Conservation (phyloP, 2,329 filamentous ascomycete species). For the Aspergillus sp. region DNA sequence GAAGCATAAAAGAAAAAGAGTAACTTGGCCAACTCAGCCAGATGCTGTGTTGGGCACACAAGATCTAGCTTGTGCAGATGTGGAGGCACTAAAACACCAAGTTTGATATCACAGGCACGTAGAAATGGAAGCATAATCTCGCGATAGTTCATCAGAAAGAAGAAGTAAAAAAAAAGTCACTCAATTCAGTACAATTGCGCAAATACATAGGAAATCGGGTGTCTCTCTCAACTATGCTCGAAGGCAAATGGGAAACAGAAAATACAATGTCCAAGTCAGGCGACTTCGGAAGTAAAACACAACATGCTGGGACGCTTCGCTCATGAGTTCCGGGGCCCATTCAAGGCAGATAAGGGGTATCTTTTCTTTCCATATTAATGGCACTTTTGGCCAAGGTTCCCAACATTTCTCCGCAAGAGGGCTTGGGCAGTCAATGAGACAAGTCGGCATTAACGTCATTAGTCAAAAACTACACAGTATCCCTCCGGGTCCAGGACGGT, state of each 20-base stretch:
- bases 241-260: slow-evolving; percentile 4
- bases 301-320: slow-evolving; percentile 2
- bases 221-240: slow-evolving; percentile 14
- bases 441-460: slow-evolving; percentile 1
- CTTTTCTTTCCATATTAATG: not conserved
- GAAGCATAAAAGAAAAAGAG: not conserved
- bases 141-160: not conserved
- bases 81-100: not conserved
- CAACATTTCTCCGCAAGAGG: not conserved
- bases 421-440: not conserved
- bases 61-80: not conserved
- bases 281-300: slow-evolving; percentile 6
- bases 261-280: slow-evolving; percentile 10
- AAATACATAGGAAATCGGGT: slow-evolving; percentile 6
- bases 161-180: not conserved
- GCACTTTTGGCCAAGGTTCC: not conserved
- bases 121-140: slow-evolving; percentile 3
- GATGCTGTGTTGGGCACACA: slow-evolving; percentile 1
- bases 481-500: not conserved
- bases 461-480: slow-evolving; percentile 1
- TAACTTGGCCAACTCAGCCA: not conserved
- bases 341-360: slow-evolving; percentile 1
- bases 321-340: slow-evolving; percentile 2
- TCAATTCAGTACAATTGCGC: not conserved
- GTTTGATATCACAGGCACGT: not conserved